These are phyloP conservation scores for Termitomyces sp. DNA, from an alignment of 768 basidiomycete species.

Conservation along the genomic window DNA sequence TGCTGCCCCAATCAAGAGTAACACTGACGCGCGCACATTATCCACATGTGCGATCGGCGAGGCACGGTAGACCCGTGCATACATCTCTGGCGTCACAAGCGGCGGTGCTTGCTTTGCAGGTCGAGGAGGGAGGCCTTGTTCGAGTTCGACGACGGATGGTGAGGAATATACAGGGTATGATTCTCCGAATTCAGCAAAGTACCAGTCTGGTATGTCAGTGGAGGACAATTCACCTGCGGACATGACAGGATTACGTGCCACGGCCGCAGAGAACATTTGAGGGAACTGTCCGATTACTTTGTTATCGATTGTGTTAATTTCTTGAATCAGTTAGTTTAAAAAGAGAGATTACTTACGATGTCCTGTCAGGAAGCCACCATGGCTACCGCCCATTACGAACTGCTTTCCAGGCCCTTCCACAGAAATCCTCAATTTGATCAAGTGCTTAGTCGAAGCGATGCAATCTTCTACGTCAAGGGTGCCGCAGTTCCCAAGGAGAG, in stretches of 20 bases:
- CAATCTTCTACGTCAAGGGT: slow-evolving; percentile 63
- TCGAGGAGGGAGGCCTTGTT: neutral
- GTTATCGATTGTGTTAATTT: neutral
- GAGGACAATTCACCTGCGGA: slow-evolving; percentile 49
- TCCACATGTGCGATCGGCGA: slow-evolving; percentile 57
- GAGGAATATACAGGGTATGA: slow-evolving; percentile 33
- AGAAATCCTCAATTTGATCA: slow-evolving; percentile 46
- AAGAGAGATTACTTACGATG: slow-evolving; percentile 39
- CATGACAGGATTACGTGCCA: slow-evolving; percentile 67
- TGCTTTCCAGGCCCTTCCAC: slow-evolving; percentile 44
- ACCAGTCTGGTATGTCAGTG: slow-evolving; percentile 73
- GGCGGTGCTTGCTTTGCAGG: slow-evolving; percentile 15
- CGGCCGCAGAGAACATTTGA: slow-evolving; percentile 54
- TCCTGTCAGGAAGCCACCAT: slow-evolving; percentile 61
- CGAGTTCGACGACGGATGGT: slow-evolving; percentile 12
- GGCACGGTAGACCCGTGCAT: slow-evolving; percentile 35
- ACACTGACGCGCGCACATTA: slow-evolving; percentile 44
- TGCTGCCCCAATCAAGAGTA: slow-evolving; percentile 53
- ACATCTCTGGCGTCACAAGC: slow-evolving; percentile 41
- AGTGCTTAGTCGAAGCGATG: slow-evolving; percentile 45
- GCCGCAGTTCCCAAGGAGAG: slow-evolving; percentile 55
- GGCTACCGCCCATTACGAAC: slow-evolving; percentile 60
- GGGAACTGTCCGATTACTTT: slow-evolving; percentile 63
- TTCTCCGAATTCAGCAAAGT: slow-evolving; percentile 42
- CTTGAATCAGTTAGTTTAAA: too few relatives aligned